Evolutionary conservation across 768 basidiomycete species (phyloP).

Genomic region (Termitomyces titanicus): DNA sequence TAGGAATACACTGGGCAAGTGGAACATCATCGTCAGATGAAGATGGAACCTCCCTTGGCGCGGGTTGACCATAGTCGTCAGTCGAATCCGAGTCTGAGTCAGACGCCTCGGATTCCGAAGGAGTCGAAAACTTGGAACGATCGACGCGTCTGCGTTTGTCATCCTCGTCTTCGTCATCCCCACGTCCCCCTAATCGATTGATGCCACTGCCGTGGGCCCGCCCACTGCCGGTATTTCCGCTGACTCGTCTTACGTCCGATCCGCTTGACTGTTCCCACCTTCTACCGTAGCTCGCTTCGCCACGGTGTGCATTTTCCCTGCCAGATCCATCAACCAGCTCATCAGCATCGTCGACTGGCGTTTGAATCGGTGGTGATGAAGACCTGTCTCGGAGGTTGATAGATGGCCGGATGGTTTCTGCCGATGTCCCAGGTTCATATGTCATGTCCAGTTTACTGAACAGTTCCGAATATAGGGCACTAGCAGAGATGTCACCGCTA

Average conservation of each 20-base stretch:
- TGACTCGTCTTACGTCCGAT: slow-evolving; percentile 12
- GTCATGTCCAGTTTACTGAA: slow-evolving; percentile 18
- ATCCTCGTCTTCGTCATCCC: slow-evolving; percentile 32
- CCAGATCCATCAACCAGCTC: slow-evolving; percentile 24
- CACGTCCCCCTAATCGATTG: slow-evolving; percentile 35
- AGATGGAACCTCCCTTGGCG: slow-evolving; percentile 12
- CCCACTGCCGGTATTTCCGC: slow-evolving; percentile 19
- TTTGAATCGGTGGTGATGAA: background rate
- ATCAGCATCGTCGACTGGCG: slow-evolving; percentile 10
- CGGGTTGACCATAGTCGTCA: slow-evolving; percentile 36
- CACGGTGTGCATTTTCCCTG: slow-evolving; percentile 17
- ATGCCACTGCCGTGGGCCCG: slow-evolving; percentile 24
- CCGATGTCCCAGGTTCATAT: slow-evolving; percentile 43
- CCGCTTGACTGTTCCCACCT: slow-evolving; percentile 11
- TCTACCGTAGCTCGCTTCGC: slow-evolving; percentile 2
- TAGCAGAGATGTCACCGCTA: slow-evolving; percentile 3
- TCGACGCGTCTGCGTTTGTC: slow-evolving; percentile 17
- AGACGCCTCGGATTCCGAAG: slow-evolving; percentile 31
- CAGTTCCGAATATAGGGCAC: slow-evolving; percentile 11
- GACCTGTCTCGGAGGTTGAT: background rate
- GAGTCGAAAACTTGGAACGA: slow-evolving; percentile 30
- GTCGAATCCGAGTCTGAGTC: slow-evolving; percentile 38
- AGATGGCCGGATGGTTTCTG: slow-evolving; percentile 37
- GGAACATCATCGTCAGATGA: slow-evolving; percentile 77
- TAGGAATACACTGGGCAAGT: slow-evolving; percentile 78